Base-by-base conservation (phyloP, 2,329 filamentous ascomycete genomes). In the Botryotinia narcissicola region DNA sequence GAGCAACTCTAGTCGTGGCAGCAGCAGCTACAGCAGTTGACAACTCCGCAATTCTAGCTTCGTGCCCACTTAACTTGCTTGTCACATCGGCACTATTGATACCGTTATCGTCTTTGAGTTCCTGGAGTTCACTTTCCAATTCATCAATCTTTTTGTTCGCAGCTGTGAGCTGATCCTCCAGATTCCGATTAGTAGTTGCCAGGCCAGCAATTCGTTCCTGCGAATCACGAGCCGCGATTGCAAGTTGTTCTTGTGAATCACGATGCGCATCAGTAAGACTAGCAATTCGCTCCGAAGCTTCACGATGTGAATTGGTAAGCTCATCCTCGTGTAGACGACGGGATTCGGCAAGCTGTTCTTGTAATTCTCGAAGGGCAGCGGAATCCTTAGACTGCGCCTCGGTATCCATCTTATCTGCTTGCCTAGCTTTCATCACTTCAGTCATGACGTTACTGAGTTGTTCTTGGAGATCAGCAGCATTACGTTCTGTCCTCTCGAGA, bases 361-460 rank as follows among this genome's bases (percentile, higher is more conserved):
- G 76, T 40, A 74, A 71, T 16, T 75, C 76, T 14, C 72, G 75
- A 8, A 79, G 51, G 40, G 77, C 70, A 37, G 73, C 66, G 8
- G 78, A 78, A 73, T 78, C 78, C 18, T 74, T 76, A 14, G 76
- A 66, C 10, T 75, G 76, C 46, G 75, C 61, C 73, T 80, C 75
- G 29, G 77, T 73, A 18, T 72, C 75, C 67, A 78, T 63, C 29
- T 73, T 70, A 51, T 79, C 75, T 70, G 76, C 69, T 67, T 80
- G 75, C 54, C 75, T 74, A 5, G 76, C 74, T 71, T 80, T 77
- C n/a, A 81, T 79, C 9, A 83, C 76, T 73, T 83, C 79, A 72
- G 80, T 78, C 75, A 82, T 79, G 20, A 80, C 73, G 12, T 71
- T 75, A 51, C 79, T 80, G 64, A 84, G 76, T 70, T 81, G 78